These are phyloP conservation scores for Blastosporella zonata DNA, from an alignment of 1,284 basidiomycete genomes.

Conservation along the genomic window DNA sequence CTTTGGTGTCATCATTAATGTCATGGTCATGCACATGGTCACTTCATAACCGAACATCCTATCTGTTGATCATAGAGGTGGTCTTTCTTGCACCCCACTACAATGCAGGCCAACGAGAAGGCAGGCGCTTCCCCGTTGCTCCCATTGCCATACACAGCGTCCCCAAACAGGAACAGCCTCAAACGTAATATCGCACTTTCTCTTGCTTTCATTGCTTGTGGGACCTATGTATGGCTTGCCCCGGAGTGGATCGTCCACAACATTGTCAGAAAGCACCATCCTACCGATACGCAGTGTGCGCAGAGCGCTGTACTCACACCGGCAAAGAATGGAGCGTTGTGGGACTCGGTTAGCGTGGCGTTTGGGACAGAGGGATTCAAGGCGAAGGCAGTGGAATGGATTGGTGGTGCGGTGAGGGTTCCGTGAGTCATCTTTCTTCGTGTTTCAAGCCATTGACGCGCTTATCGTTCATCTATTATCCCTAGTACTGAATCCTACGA, in stretches of 20 bases:
- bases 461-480: not conserved
- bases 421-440: conserved; percentile 31
- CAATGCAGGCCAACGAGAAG: conserved; percentile 12
- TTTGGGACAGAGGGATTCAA: conserved; percentile 45
- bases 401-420: conserved; percentile 49
- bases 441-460: not conserved
- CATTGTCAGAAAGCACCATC: not conserved
- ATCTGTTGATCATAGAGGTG: too few relatives aligned
- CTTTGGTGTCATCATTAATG: not conserved
- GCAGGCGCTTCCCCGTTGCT: conserved; percentile 2
- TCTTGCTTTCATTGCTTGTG: conserved; percentile 6
- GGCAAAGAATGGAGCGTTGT: conserved; percentile 38
- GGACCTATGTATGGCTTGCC: conserved; percentile 10
- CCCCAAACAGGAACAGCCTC: not conserved
- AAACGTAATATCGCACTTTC: conserved; percentile 2
- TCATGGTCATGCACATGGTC: not conserved
- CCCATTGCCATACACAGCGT: conserved; percentile 1
- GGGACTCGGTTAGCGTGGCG: conserved; percentile 37
- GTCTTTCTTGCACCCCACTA: not conserved
- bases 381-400: conserved; percentile 46
- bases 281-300: conserved; percentile 34
- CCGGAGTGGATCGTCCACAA: not conserved
- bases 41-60: not conserved
- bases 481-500: conserved; percentile 48
- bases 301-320: conserved; percentile 45